phyloP scores from a whole-genome alignment of 2,329 filamentous ascomycete genomes.

The Alternaria novae-zelandiae region DNA sequence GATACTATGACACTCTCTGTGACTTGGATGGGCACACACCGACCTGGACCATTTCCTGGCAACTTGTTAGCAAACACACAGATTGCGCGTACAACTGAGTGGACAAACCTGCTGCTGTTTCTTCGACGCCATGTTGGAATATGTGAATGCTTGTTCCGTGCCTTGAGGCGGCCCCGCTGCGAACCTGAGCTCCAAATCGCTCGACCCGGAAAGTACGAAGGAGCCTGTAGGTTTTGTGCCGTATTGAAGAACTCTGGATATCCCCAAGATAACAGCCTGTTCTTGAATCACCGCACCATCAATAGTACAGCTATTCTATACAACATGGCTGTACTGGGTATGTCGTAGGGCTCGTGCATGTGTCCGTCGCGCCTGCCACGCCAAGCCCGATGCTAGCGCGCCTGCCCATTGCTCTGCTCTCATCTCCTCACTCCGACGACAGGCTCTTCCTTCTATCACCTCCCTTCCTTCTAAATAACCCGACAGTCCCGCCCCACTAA shows the following conservation, averaged over 20 bases:
- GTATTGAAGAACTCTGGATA: neutral
- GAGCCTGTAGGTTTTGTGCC: neutral
- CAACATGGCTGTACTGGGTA: neutral
- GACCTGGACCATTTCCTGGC: constrained; percentile 99
- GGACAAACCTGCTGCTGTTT: constrained; percentile 54
- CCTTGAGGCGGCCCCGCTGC: constrained; percentile 22
- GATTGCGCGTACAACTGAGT: neutral
- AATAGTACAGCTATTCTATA: neutral
- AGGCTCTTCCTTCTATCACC: constrained; percentile 30
- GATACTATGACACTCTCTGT: constrained; percentile 33
- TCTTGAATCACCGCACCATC: neutral
- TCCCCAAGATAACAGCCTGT: neutral
- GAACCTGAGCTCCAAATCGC: constrained; percentile 15
- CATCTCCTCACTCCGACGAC: constrained; percentile 31
- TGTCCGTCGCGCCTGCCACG: constrained; percentile 16
- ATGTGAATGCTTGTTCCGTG: constrained; percentile 5
- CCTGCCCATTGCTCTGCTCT: constrained; percentile 18
- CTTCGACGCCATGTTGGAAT: constrained; percentile 51
- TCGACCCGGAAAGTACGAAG: constrained; percentile 7
- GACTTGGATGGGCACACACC: constrained; percentile 68
- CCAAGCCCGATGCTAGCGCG: constrained; percentile 29
- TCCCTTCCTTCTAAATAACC: neutral
- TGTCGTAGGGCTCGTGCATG: constrained; percentile 7
- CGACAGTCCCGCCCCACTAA: neutral
- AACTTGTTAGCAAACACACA: constrained; percentile 27